Evolutionary conservation across 78 protist species (phyloP).

Genomic region (Planoprotostelium fungivorum): DNA sequence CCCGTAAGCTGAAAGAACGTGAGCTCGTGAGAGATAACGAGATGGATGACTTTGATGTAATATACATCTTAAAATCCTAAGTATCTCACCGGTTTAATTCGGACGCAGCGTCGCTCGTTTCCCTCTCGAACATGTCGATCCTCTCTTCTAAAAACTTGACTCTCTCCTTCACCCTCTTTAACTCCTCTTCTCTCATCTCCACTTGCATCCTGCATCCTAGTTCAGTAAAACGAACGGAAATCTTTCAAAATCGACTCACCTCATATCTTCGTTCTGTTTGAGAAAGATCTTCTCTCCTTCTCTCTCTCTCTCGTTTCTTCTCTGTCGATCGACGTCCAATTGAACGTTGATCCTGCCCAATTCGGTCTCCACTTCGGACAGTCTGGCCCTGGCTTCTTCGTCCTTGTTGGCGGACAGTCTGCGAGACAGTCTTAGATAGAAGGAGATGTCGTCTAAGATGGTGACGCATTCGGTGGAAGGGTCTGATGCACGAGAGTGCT

Average conservation of each 20-base stretch:
- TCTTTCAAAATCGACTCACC: too few relatives aligned
- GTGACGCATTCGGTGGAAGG: too few relatives aligned
- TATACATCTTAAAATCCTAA: neutral
- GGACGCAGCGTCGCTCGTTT: neutral
- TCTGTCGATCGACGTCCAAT: neutral
- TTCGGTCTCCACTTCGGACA: neutral
- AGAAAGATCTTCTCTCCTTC: neutral
- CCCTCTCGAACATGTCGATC: neutral
- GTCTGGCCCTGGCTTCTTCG: neutral
- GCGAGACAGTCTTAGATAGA: neutral
- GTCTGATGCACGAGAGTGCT: too few relatives aligned
- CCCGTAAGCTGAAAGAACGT: neutral
- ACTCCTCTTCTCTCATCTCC: neutral
- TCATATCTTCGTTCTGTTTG: neutral
- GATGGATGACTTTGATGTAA: neutral
- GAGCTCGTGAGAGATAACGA: neutral
- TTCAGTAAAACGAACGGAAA: too few relatives aligned
- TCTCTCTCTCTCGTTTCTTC: neutral
- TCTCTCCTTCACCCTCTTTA: neutral
- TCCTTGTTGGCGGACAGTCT: neutral
- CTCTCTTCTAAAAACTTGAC: neutral
- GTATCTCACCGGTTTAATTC: neutral
- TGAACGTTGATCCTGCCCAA: neutral
- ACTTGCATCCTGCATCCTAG: too few relatives aligned
- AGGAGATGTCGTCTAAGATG: neutral